A percentile compares a stretch with the other conserved stretches of the same genome.
phyloP scores from a whole-genome alignment of 106 monocot species.

The Ottelia alismoides region DNA sequence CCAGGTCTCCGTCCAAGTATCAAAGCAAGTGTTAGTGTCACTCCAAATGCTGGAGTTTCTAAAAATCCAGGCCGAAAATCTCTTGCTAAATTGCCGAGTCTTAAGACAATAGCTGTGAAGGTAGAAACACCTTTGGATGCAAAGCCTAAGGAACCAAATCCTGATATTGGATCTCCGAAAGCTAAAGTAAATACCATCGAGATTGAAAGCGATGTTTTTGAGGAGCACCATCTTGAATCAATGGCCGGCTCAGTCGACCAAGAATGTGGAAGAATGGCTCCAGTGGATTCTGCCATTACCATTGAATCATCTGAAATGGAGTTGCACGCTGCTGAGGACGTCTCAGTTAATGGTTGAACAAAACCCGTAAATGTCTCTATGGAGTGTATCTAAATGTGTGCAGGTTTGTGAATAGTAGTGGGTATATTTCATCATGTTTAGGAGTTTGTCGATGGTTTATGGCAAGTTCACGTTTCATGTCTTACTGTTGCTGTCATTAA shows the following conservation, averaged over 20 bases:
- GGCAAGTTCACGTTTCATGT: no score
- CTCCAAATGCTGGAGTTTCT: neutral
- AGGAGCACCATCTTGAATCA: neutral
- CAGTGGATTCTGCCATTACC: neutral
- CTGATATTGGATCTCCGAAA: neutral
- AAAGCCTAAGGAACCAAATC: neutral
- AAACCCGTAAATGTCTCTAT: neutral
- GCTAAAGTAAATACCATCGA: no score
- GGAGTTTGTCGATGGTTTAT: no score
- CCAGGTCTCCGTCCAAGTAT: slow-evolving; percentile 1
- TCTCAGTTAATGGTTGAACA: neutral
- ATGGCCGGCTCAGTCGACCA: neutral
- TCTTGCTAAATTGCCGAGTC: slow-evolving; percentile 27
- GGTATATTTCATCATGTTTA: no score
- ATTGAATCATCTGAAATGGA: neutral
- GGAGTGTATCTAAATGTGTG: neutral
- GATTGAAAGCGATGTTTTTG: no score
- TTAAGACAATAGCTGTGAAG: slow-evolving; percentile 19
- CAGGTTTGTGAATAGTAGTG: neutral
- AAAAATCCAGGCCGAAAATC: slow-evolving; percentile 34
- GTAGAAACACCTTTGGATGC: neutral
- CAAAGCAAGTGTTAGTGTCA: slow-evolving; percentile 4
- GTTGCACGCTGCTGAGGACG: neutral
- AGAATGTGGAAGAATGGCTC: neutral
- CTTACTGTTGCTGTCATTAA: no score